Percentiles rank a stretch among this genome's conserved stretches.
Evolutionary conservation across 1,284 basidiomycete genomes (phyloP).

Genomic region (Mycena citricolor): DNA sequence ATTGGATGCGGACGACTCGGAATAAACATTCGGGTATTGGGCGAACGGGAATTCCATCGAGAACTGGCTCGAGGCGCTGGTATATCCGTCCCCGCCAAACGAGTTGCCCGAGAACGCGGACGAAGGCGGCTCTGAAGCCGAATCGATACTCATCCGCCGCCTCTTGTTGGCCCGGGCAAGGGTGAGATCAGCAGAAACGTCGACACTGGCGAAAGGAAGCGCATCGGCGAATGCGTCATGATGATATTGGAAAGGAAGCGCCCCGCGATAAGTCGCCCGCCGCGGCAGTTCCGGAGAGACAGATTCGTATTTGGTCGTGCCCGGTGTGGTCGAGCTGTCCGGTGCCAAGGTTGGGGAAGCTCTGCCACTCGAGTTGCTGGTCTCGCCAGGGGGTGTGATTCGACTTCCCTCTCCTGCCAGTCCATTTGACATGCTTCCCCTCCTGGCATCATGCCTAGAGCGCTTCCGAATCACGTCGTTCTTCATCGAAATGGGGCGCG

Average conservation of each 20-base stretch:
- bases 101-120: conserved; percentile 57
- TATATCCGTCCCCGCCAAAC: conserved; percentile 48
- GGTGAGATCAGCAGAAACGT: conserved; percentile 38
- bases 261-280: too few species aligned
- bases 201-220: conserved; percentile 44
- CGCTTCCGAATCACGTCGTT: conserved; percentile 82
- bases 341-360: conserved; percentile 66
- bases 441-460: conserved; percentile 73
- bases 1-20: too few species aligned
- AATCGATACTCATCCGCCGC: conserved; percentile 71
- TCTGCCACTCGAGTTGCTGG: too few species aligned
- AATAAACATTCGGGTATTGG: too few species aligned
- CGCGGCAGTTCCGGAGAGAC: too few species aligned
- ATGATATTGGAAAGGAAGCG: too few species aligned
- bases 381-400: too few species aligned
- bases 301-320: too few species aligned
- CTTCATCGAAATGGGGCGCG: conserved; percentile 85
- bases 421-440: too few species aligned
- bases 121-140: conserved; percentile 61
- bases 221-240: conserved; percentile 38
- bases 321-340: conserved; percentile 64
- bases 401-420: too few species aligned
- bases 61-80: conserved; percentile 46
- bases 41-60: conserved; percentile 66
- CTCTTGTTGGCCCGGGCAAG: conserved; percentile 59